phyloP scores from a whole-genome alignment of 2,329 filamentous ascomycete genomes.

The Ophiosphaerella herpotricha region DNA sequence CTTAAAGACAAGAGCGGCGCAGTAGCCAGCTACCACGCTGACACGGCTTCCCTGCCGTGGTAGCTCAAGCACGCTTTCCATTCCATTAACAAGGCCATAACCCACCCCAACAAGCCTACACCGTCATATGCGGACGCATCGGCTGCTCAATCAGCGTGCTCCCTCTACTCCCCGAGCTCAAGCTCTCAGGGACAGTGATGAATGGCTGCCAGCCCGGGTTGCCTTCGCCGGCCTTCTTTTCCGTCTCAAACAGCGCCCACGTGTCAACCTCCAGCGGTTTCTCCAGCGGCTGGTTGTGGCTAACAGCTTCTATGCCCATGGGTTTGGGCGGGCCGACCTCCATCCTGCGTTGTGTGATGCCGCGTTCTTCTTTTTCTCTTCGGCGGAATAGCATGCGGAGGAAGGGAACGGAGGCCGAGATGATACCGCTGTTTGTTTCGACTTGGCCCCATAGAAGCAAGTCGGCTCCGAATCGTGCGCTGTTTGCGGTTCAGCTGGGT shows the following conservation, averaged over 20 bases:
- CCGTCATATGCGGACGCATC: constrained; percentile 16
- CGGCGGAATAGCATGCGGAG: constrained; percentile 49
- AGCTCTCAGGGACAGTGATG: constrained; percentile 40
- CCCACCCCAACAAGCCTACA: constrained; percentile 5
- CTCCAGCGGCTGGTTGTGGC: constrained; percentile 12
- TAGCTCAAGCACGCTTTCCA: too few relatives aligned
- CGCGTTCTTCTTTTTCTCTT: constrained; percentile 18
- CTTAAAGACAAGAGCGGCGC: constrained; percentile 9
- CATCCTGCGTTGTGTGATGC: constrained; percentile 10
- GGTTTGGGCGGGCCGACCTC: constrained; percentile 19
- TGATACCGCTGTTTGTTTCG: constrained; percentile 54
- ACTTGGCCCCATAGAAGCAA: constrained; percentile 53
- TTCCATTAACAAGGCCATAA: too few relatives aligned
- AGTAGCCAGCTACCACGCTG: constrained; percentile 30
- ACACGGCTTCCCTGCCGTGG: not conserved
- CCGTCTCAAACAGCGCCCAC: constrained; percentile 23
- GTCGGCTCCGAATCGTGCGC: constrained; percentile 40
- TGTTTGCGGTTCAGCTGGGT: not conserved
- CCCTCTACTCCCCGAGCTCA: constrained; percentile 29
- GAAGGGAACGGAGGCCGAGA: constrained; percentile 52
- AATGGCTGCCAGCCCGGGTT: constrained; percentile 37
- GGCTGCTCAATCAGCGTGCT: constrained; percentile 21
- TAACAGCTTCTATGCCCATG: constrained; percentile 5
- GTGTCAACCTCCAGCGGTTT: constrained; percentile 27
- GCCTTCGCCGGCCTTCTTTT: constrained; percentile 15